Percentiles rank a stretch among this genome's conserved stretches.
These are phyloP conservation scores for Plasmodium sp. DNA, from an alignment of 169 alveolate species.

Conservation along the genomic window DNA sequence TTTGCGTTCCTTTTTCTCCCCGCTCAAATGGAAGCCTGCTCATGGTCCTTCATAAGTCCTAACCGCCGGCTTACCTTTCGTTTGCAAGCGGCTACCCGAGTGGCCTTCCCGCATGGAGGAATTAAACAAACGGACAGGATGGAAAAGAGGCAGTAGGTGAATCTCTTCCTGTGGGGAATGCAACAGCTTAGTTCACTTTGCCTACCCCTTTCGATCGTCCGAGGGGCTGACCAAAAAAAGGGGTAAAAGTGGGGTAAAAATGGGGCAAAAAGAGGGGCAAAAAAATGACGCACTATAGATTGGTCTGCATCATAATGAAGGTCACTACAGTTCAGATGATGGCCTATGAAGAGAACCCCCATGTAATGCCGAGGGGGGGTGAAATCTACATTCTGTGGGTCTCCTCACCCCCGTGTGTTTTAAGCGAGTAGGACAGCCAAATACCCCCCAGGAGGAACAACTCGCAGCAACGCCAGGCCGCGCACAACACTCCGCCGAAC, in stretches of 20 bases:
- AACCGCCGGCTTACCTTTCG: background rate
- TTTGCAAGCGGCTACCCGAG: background rate
- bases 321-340: background rate
- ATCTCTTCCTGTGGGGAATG: background rate
- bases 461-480: background rate
- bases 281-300: background rate
- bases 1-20: background rate
- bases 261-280: too few relatives aligned
- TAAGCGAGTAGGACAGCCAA: background rate
- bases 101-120: background rate
- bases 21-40: background rate
- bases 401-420: background rate
- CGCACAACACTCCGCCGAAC: background rate
- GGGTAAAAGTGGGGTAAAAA: too few relatives aligned
- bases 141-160: background rate
- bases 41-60: background rate
- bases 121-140: background rate
- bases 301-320: background rate
- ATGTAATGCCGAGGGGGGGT: background rate
- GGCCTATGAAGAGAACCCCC: background rate
- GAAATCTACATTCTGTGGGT: background rate
- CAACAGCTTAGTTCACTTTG: background rate
- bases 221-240: background rate
- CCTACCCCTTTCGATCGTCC: background rate
- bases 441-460: background rate